Evolutionary conservation across 768 basidiomycete genomes (phyloP), one percentile per base, ranked within the genome.

Genomic region (Lentinula aciculospora): DNA sequence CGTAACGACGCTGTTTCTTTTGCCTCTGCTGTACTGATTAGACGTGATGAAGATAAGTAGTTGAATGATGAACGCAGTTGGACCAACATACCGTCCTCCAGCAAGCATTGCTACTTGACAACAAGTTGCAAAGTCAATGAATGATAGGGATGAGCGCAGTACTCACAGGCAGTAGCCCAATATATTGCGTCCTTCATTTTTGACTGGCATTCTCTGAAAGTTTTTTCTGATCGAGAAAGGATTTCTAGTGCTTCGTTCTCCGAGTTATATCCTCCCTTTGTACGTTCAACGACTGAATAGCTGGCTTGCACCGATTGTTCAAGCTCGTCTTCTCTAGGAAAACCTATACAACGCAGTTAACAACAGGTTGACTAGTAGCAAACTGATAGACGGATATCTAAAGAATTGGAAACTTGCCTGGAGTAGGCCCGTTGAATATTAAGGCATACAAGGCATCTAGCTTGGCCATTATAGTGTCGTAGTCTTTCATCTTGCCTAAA

Each of bases 131-230:
- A 56, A 31, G 25, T 44, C 17, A 42, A 42, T n/a, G 28, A 32
- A 31, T 29, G 25, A 42, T 21, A 10, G 19, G 31, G 28, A 31
- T 29, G 5, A 29, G 37, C 1, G 8, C 25, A 15, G 23, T 31
- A 42, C 55, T 45, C 15, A 56, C 55, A 46, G 4, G 55, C 55
- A 28, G 55, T 56, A 23, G 55, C 55, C 55, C 55, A 56, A 29
- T 56, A 56, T n/a, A 56, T 56, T 4, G 55, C 55, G 39, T 56
- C 55, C 29, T 56, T 56, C 44, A 56, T 10, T 32, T 56, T 56
- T 31, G 55, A 17, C 27, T 56, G 55, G 27, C 40, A 44, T 34
- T 56, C 55, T 15, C 42, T 28, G n/a, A 56, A 45, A 1, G 55
- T 32, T 31, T 19, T 44, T 4, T 56, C 55, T 23, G 55, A 39